Base-by-base conservation (phyloP, 2,329 filamentous ascomycete genomes). In the Colletotrichum lentis region DNA sequence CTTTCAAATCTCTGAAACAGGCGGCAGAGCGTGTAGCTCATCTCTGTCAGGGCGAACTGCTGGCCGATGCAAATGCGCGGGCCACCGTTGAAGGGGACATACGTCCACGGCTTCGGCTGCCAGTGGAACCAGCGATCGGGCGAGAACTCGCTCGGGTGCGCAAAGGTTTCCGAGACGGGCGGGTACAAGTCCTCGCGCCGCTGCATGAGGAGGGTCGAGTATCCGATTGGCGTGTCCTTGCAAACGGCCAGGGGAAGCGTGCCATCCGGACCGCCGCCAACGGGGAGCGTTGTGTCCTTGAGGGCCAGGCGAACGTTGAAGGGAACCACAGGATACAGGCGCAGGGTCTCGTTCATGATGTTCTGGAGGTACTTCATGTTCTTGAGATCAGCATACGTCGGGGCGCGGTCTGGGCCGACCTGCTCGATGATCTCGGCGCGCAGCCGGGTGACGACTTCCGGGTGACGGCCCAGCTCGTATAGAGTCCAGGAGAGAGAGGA, bases 381-480 rank as follows among this genome's bases (percentile, higher is more conserved):
- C 82, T 97, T 97, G 67, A 97, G 84, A 75, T 97, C 87, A 14
- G 88, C 85, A 77, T 96, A 97, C 0, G 90, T 93, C 0, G 90
- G 90, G 3, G 83, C 80, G 6, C 84, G 79, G 16, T 87, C 80
- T 7, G 85, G 77, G 1, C 94, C 94, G 5, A 97, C 85, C 0
- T 83, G 82, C 1, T 84, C 76, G 31, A 89, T 77, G 74, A 97
- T 93, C 78, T 97, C 93, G 27, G 81, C 78, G 27, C 94, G 88
- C 59, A 97, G 84, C 76, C 88, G 91, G 60, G 81, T 77, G 3
- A 93, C 86, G 2, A 88, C 84, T 2, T 87, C 81, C 0, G 93
- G 93, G 72, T 92, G 85, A 18, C 88, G 87, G 44, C 90, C 86
- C 2, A 97, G 84, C 78, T 97, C 93, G 78, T 96, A 96, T 67